Base-by-base conservation (phyloP, 441 rosid genomes). In the Corymbia calophylla region DNA sequence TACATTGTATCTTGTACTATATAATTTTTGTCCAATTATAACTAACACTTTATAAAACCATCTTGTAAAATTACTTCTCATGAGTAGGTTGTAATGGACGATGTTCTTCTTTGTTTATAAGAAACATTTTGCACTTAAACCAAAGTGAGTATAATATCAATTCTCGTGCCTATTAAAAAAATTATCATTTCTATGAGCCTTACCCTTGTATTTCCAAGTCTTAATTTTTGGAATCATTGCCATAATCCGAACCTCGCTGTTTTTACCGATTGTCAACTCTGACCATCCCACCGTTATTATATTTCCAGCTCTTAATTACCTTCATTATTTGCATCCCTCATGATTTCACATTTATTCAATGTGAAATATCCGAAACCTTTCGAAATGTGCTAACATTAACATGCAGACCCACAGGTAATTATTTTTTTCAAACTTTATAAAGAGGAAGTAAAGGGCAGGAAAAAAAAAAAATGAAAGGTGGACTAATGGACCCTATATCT, bases 191-290 rank as follows among this genome's bases (percentile, higher is more conserved):
- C 13, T 21, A 1, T 2, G 1, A 70, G 35, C 19, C 48, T 23
- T 35, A 19, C 48, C 25, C 27, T 2, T 3, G 27, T 35, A 70
- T 70, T 35, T 35, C 8, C 23, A 70, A 8, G 10, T 3, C 14
- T 35, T 35, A 19, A 70, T 19, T 19, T 70, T 35, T 11, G 16
- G 4, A 73, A 39, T 3, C 7, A 2, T 12, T 39, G 8, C 48
- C 47, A 39, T 13, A 39, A 39, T 16, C 5, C 3, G 1, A 73
- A 73, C 3, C 29, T 19, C 2, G 2, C 8, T 0, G 2, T 5
- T 11, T 12, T 25, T 27, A 12, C 15, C 14, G 3, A 12, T 60
- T 15, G 66, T 3, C 7, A 2, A 27, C n/a, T 25, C 6, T 60
- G 7, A 6, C 47, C 81, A 35, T 70, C 9, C 13, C 81, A 9